Evolutionary conservation across 768 basidiomycete species (phyloP).

Genomic region (Leccinum aurantiacum): DNA sequence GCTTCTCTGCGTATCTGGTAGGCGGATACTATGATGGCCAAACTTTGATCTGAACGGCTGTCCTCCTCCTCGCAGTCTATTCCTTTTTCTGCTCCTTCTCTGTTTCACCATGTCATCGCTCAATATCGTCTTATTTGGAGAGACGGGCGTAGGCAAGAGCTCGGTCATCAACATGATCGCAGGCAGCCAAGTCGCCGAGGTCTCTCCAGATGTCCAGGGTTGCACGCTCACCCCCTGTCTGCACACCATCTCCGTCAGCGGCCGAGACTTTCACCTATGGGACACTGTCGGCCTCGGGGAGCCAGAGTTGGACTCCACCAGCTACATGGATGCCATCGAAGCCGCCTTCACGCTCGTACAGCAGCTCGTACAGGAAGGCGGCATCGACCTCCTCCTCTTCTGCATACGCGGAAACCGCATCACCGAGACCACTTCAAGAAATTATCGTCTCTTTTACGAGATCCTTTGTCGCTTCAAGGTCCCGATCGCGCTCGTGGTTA

Average conservation of each 20-base stretch:
- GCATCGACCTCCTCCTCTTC: conserved; percentile 37
- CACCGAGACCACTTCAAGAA: too few species aligned
- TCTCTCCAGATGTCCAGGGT: conserved; percentile 27
- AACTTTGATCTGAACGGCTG: background rate
- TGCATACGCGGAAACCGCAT: too few species aligned
- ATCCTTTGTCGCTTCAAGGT: too few species aligned
- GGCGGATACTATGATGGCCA: background rate
- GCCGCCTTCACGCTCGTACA: conserved; percentile 33
- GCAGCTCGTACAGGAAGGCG: conserved; percentile 28
- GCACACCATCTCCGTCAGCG: conserved; percentile 24
- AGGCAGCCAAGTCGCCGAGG: conserved; percentile 15
- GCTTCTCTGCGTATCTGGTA: background rate
- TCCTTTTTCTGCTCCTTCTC: background rate
- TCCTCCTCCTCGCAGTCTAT: background rate
- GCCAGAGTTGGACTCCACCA: conserved; percentile 17
- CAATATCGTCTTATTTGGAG: conserved; percentile 45
- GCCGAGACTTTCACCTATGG: conserved; percentile 22
- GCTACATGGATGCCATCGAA: conserved; percentile 28
- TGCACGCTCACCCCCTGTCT: conserved; percentile 32
- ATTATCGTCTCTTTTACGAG: too few species aligned
- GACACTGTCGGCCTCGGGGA: conserved; percentile 36
- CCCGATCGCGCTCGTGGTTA: too few species aligned
- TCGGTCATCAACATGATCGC: conserved; percentile 33
- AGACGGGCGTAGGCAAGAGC: conserved; percentile 37
- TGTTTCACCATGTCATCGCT: conserved; percentile 8